Evolutionary conservation across 352 stramenopile genomes (phyloP), one percentile per base, ranked within the genome.

Genomic region (Pythium dissimile): DNA sequence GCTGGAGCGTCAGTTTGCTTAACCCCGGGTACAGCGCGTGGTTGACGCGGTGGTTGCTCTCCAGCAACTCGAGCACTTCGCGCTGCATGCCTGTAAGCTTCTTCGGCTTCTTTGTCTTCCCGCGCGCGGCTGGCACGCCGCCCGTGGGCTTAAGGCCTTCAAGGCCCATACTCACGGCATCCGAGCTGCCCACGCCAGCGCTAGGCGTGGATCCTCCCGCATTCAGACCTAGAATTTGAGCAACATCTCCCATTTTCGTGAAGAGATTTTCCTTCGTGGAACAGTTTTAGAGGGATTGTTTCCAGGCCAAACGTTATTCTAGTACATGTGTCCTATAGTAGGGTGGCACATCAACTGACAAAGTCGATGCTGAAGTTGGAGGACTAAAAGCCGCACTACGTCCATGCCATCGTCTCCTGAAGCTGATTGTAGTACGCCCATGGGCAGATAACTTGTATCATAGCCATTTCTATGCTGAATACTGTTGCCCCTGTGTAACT

Each of bases 31-130:
- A 83, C 57, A 87, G 61, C 43, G 74, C 73, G 67, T 87, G 77
- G 48, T 73, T 83, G 27, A 69, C 72, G 34, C 77, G 74, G 46
- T 87, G 75, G 35, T 67, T 85, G 65, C 66, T 82, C 62, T 87
- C 74, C 21, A 87, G 56, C 23, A 87, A 69, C 53, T 83, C 74
- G n/a, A 87, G 53, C 43, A 87, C 77, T 54, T 87, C 74, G 20
- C 77, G 72, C 59, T 84, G 77, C 77, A 84, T 87, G 5, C 77
- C 74, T 21, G 73, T 83, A 24, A 81, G 72, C 64, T 84, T 84
- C 63, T 83, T 84, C 44, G 69, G 66, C 41, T 75, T 74, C 41
- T 67, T 61, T 30, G 47, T 35, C 52, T 67, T 46, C 16, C 35
- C 20, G 18, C 51, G 53, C 35, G 62, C 48, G 20, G 67, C 64